Evolutionary conservation across 192 early-diverging fungal species (phyloP).

Genomic region (Coemansia sp.): DNA sequence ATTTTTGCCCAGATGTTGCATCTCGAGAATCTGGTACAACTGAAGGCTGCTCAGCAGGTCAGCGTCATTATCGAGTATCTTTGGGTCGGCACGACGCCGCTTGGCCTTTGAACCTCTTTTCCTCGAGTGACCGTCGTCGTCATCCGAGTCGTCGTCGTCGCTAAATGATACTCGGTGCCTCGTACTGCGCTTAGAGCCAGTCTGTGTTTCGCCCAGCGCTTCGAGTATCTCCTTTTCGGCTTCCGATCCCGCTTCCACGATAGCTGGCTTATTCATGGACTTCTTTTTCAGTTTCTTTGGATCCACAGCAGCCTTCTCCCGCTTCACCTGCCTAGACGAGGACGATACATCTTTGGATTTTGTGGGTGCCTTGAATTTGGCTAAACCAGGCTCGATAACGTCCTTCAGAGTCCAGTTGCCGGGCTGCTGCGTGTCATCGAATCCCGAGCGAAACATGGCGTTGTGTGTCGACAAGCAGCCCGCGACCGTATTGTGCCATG

Average conservation of each 20-base stretch:
- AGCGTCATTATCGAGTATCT: constrained; percentile 24
- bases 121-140: not conserved
- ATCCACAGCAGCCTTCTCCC: constrained; percentile 40
- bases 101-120: constrained; percentile 25
- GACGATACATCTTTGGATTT: constrained; percentile 15
- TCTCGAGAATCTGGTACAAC: constrained; percentile 40
- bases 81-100: constrained; percentile 25
- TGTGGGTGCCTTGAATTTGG: constrained; percentile 31
- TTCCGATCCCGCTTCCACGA: constrained; percentile 17
- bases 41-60: constrained; percentile 50
- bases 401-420: constrained; percentile 60
- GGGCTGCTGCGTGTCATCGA: constrained; percentile 67
- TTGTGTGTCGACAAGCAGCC: constrained; percentile 80
- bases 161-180: constrained; percentile 52
- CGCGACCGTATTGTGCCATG: constrained; percentile 87
- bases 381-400: constrained; percentile 12
- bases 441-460: constrained; percentile 72
- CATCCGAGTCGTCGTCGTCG: constrained; percentile 46
- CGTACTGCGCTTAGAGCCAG: constrained; percentile 12
- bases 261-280: constrained; percentile 9
- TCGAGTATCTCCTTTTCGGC: constrained; percentile 49
- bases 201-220: constrained; percentile 37
- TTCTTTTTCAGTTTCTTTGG: constrained; percentile 22
- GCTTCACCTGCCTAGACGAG: constrained; percentile 58
- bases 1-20: constrained; percentile 25